Base-by-base conservation (phyloP, 176 grass and related monocot genomes). In the Cenchrus fungigraminus region DNA sequence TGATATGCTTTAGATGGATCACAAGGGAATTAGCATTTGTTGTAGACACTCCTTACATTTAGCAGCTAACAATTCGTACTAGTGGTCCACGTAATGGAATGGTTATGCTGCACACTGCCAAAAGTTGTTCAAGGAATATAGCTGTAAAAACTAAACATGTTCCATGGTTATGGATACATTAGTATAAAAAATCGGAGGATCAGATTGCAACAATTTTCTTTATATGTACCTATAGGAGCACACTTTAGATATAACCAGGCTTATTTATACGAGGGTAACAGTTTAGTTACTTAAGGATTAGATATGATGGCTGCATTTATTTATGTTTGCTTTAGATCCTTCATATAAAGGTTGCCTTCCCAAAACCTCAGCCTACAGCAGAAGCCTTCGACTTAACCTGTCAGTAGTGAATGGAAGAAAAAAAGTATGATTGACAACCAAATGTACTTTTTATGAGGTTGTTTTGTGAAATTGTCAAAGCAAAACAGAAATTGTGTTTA, bases 1-100 rank as follows among this genome's bases (percentile, higher is more conserved):
- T 83, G 14, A 73, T 73, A 78, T 67, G 40, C 66, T 86, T 77
- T 86, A 31, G 19, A 56, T 66, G 42, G 51, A 68, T n/a, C 50
- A 68, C 60, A 63, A 51, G 20, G 68, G 58, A 73, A 83, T 79
- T 32, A 44, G 47, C 28, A 52, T 45, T 31, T 67, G 19, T 17
- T 43, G 52, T 49, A 82, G 45, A 58, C 66, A 17, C 83, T 87
- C 73, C 5, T 86, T 65, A n/a, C 80, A 49, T 56, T 42, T 74
- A 79, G 67, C 1, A 62, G 50, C 67, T 90, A 45, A 83, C 46
- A 67, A 68, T 83, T 83, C 20, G 32, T 78, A 63, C 37, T 17
- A 12, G 25, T 87, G 84, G 66, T 19, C 40, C 66, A 86, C 19
- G 65, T 66, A 37, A 83, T 50, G n/a, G 50, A 60, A 74, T 60